Evolutionary conservation across 2,329 filamentous ascomycete species (phyloP), one percentile per base, ranked within the genome.

Genomic region (Chrysoporthe puriensis): DNA sequence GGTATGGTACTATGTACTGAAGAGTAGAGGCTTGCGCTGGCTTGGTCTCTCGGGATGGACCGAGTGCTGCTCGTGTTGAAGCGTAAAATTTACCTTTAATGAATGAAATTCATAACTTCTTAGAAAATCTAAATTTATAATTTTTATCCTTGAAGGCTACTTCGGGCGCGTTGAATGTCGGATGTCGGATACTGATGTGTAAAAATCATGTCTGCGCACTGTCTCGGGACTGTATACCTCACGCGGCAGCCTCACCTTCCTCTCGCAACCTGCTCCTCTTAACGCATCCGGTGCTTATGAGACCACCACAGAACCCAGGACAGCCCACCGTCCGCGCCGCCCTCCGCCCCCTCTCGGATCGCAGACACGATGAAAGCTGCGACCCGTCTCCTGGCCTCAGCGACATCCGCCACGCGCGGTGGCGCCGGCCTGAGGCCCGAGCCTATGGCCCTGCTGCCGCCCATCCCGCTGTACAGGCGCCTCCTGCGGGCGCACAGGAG

Each of bases 381-480:
- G 34, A 44, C 43, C 21, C 64, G 66, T 36, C 71, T 74, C 21
- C 71, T 81, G 42, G 82, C 83, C 34, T 79, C 81, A 8, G 79
- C 81, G 44, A 70, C 73, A 70, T 66, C 75, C 36, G 68, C 62
- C 18, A 73, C 75, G 34, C 76, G 71, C 48, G 73, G 83, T 56
- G 73, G 83, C 40, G 75, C 71, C 46, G 76, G 77, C 44, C 73
- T 83, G 36, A 73, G 75, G 1, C 80, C 80, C 11, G 73, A 77
- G 26, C 78, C 80, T 4, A 80, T 91, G 77, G 92, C 93, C 52
- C 86, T 97, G 14, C 85, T 97, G 50, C 94, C 94, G 6, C 94
- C 94, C 0, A 91, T 98, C 60, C 93, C 90, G 2, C 86, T 99
- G 9, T 99, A 98, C 82, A 88, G 96, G 69, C 89, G 96, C 46